Conservation (phyloP, 352 stramenopile species). For the Hyaloperonospora arabidopsidis region DNA sequence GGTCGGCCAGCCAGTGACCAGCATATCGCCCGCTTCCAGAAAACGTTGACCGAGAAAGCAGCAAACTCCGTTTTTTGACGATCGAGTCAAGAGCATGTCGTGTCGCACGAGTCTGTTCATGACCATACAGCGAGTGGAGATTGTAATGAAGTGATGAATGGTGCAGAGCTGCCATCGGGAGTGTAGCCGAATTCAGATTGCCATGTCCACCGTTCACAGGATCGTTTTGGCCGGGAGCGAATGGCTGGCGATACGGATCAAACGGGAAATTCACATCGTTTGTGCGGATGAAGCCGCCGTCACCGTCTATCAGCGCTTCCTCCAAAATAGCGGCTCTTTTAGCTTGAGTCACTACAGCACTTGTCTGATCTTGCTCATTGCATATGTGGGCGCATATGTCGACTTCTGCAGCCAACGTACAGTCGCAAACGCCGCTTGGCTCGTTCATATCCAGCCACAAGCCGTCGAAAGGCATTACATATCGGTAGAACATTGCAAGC, state of each 20-base stretch:
- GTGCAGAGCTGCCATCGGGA: constrained; percentile 68
- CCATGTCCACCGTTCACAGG: constrained; percentile 33
- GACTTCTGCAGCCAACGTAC: constrained; percentile 26
- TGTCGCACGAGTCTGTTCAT: constrained; percentile 51
- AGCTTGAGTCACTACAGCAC: neutral
- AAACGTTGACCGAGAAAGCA: constrained; percentile 67
- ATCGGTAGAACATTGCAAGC: constrained; percentile 48
- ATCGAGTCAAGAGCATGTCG: constrained; percentile 39
- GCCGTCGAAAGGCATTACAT: constrained; percentile 62
- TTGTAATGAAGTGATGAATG: constrained; percentile 78
- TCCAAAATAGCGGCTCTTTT: constrained; percentile 6
- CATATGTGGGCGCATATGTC: constrained; percentile 32
- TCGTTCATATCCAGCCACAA: constrained; percentile 85
- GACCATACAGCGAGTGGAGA: constrained; percentile 77
- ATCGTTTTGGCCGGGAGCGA: constrained; percentile 51
- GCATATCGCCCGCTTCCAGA: constrained; percentile 50
- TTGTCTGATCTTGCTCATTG: constrained; percentile 2
- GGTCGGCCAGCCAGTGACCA: constrained; percentile 53
- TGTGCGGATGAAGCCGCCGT: constrained; percentile 53
- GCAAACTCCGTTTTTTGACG: constrained; percentile 48
- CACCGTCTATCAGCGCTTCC: constrained; percentile 10
- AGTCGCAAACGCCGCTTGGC: constrained; percentile 60
- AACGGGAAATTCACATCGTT: constrained; percentile 68
- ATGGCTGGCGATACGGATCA: constrained; percentile 74
- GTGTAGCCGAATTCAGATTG: constrained; percentile 70